Conservation (phyloP, 345 rosid species). For the Mallotus nudiflorus region DNA sequence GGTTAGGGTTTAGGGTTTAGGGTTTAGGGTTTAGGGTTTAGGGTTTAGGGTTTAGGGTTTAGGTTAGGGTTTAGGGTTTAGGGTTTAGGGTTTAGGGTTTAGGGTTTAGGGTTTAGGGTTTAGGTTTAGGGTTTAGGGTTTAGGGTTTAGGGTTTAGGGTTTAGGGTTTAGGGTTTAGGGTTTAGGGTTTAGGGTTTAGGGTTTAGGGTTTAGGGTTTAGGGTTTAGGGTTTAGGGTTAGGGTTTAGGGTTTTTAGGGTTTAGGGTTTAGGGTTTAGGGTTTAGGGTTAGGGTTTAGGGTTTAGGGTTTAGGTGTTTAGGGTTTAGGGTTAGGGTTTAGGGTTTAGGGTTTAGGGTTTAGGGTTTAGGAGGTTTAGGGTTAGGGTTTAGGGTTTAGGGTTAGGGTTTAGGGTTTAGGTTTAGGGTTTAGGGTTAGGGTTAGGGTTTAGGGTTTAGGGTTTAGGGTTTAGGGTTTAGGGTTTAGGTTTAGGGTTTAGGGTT, state of each 20-base stretch:
- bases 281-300: constrained; percentile 14
- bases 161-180: constrained; percentile 10
- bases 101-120: constrained; percentile 10
- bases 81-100: constrained; percentile 6
- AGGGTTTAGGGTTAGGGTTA: constrained; percentile 11
- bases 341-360: constrained; percentile 5
- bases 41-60: constrained; percentile 17
- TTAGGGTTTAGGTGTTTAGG: constrained; percentile 4
- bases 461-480: constrained; percentile 7
- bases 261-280: background rate
- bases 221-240: background rate
- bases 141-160: constrained; percentile 6
- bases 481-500: constrained; percentile 8
- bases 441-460: constrained; percentile 11
- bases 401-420: constrained; percentile 11
- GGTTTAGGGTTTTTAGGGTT: constrained; percentile 4
- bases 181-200: constrained; percentile 12
- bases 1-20: constrained; percentile 2
- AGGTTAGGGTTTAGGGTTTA: background rate
- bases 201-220: constrained; percentile 9
- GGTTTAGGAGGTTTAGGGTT: constrained; percentile 8
- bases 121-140: constrained; percentile 4
- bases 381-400: constrained; percentile 8
- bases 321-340: background rate
- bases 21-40: constrained; percentile 10